These are phyloP conservation scores for Polytrichum formosum DNA, from an alignment of 225 moss, liverwort and hornwort genomes.

Conservation along the genomic window DNA sequence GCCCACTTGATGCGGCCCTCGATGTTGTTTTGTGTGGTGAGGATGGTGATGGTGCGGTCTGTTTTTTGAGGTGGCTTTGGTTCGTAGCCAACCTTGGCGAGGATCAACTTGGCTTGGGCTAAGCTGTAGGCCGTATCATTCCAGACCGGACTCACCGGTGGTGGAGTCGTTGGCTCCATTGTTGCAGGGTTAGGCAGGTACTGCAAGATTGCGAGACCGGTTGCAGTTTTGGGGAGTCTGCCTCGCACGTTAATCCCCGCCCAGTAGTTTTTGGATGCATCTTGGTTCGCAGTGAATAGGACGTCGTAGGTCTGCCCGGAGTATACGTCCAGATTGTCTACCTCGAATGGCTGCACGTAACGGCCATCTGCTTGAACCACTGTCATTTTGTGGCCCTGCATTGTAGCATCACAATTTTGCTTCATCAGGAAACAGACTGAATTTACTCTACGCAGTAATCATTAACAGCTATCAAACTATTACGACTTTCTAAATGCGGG, in stretches of 20 bases:
- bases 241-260: conserved; percentile 30
- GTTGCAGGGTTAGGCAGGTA: conserved; percentile 18
- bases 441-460: no score
- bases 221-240: conserved; percentile 15
- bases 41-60: conserved; percentile 19
- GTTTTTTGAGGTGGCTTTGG: conserved; percentile 1
- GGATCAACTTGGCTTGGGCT: conserved; percentile 11
- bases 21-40: conserved; percentile 33
- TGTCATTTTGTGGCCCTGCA: conserved; percentile 25
- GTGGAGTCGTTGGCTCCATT: conserved; percentile 16
- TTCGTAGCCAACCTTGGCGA: conserved; percentile 17
- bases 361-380: conserved; percentile 21
- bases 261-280: conserved; percentile 32
- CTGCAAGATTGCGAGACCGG: conserved; percentile 29
- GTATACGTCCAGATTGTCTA: conserved; percentile 29
- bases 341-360: conserved; percentile 21
- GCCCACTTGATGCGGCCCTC: conserved; percentile 38
- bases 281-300: conserved; percentile 28
- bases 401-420: background rate
- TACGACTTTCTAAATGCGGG: no score
- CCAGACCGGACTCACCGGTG: conserved; percentile 33
- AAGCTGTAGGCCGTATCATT: conserved; percentile 26
- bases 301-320: conserved; percentile 44
- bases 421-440: background rate
- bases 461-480: no score